Percentiles rank a stretch among this genome's conserved stretches.
Evolutionary conservation across 2,329 filamentous ascomycete species (phyloP).

Genomic region (Penicillium sp.): DNA sequence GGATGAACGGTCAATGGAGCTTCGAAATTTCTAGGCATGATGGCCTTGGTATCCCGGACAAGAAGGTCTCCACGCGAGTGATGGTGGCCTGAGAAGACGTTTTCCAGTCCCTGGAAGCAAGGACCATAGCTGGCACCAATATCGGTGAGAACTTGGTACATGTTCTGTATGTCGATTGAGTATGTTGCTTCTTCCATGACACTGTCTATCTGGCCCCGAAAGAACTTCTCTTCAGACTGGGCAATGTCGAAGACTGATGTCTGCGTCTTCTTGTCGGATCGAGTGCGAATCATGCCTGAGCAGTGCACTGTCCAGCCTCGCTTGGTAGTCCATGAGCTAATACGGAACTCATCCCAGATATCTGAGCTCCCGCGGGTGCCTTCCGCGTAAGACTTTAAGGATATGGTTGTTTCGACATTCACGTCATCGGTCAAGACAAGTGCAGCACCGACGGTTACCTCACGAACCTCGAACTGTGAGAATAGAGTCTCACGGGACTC

Average conservation of each 20-base stretch:
- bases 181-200: constrained; percentile 20
- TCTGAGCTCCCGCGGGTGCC: constrained; percentile 42
- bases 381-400: constrained; percentile 46
- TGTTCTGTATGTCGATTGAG: constrained; percentile 38
- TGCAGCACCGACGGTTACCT: constrained; percentile 53
- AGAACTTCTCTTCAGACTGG: constrained; percentile 18
- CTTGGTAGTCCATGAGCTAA: constrained; percentile 32
- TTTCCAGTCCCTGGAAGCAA: constrained; percentile 56
- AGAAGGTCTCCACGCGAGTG: constrained; percentile 39
- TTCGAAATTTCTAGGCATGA: constrained; percentile 54
- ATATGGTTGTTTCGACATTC: constrained; percentile 56
- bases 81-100: constrained; percentile 47
- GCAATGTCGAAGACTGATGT: constrained; percentile 22
- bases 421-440: constrained; percentile 53
- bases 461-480: constrained; percentile 53
- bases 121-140: constrained; percentile 57
- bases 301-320: constrained; percentile 36
- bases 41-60: constrained; percentile 49
- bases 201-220: constrained; percentile 16
- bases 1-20: constrained; percentile 52
- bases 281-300: constrained; percentile 32
- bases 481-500: constrained; percentile 36
- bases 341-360: constrained; percentile 35
- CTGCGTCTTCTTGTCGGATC: constrained; percentile 24
- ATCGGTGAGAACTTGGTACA: constrained; percentile 54